Evolutionary conservation across 1,139 yeast genomes (phyloP).

Genomic region (Lodderomyces pseudojiufengensis): DNA sequence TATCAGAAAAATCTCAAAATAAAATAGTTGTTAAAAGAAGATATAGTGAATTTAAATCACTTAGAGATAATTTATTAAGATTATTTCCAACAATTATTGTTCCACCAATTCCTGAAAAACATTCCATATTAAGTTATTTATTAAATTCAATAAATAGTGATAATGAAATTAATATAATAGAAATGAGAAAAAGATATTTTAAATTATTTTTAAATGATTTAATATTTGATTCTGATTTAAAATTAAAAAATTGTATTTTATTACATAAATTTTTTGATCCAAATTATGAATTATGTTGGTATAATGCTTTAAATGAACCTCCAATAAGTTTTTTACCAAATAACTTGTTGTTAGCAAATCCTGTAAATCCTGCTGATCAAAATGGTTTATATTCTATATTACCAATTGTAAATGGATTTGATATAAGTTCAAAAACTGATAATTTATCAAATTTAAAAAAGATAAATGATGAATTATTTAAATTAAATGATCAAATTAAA

Average conservation of each 20-base stretch:
- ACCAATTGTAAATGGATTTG: conserved; percentile 39
- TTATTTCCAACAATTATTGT: conserved; percentile 49
- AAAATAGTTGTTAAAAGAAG: conserved; percentile 44
- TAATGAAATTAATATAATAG: conserved; percentile 37
- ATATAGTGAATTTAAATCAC: conserved; percentile 53
- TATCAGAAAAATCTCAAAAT: conserved; percentile 12
- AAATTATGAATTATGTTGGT: conserved; percentile 47
- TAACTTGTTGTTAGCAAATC: conserved; percentile 40
- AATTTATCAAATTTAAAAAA: conserved; percentile 31
- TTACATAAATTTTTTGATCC: conserved; percentile 47
- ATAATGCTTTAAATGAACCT: conserved; percentile 45
- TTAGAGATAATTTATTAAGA: conserved; percentile 41
- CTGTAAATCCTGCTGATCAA: conserved; percentile 43
- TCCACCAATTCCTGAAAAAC: conserved; percentile 61
- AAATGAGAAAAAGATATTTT: conserved; percentile 41
- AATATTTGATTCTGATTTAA: conserved; percentile 25
- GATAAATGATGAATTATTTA: conserved; percentile 36
- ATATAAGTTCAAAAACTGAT: conserved; percentile 29
- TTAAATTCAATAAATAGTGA: conserved; percentile 38
- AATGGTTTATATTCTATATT: conserved; percentile 43
- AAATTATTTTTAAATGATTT: conserved; percentile 36
- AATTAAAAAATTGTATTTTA: conserved; percentile 28
- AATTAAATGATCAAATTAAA: conserved; percentile 33
- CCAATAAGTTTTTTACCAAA: conserved; percentile 41
- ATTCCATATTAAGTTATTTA: conserved; percentile 43